Base-by-base conservation (phyloP, 192 early-diverging fungal species). In the Coemansia pectinata region DNA sequence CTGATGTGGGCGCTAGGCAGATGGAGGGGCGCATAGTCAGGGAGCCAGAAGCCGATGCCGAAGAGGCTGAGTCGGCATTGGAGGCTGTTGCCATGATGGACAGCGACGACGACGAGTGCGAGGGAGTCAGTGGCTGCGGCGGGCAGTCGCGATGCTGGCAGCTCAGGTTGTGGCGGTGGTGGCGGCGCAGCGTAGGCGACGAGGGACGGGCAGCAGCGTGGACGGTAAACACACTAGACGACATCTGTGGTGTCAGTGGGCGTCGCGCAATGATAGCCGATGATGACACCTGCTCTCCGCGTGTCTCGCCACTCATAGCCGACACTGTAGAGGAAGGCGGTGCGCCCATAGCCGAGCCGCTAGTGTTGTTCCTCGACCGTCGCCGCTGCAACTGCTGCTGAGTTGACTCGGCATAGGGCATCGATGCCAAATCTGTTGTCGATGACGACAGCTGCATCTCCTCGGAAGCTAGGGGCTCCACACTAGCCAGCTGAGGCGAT, bases 221-320 rank as follows among this genome's bases (percentile, higher is more conserved):
- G 27, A 66, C 65, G 11, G 19, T 53, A 66, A 75, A 83, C 36
- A 74, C 60, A 14, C 68, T 39, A 3, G 72, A 70, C 8, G 71
- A 38, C 3, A 73, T 78, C 47, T 83, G 81, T 5, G 81, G 81
- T 36, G 81, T 83, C 42, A 83, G 70, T 36, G 81, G 81, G 14
- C 81, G 76, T 59, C 81, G 72, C 5, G 72, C 44, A 34, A 69
- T 63, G 33, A 77, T 47, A 15, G 62, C 67, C n/a, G 69, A 63
- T 10, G 77, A 58, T 31, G 77, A 9, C 25, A 53, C 21, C 47
- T 55, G 69, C 14, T 66, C 59, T 23, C 40, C 2, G 21, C 59
- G 69, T 8, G 73, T 19, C 1, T 45, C 67, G 3, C 68, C 38
- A 10, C 21, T 72, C 42, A 77, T 69, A 23, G 79, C 69, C 45